Evolutionary conservation across 2,329 filamentous ascomycete species (phyloP).

Genomic region (Calonectria pauciramosa): DNA sequence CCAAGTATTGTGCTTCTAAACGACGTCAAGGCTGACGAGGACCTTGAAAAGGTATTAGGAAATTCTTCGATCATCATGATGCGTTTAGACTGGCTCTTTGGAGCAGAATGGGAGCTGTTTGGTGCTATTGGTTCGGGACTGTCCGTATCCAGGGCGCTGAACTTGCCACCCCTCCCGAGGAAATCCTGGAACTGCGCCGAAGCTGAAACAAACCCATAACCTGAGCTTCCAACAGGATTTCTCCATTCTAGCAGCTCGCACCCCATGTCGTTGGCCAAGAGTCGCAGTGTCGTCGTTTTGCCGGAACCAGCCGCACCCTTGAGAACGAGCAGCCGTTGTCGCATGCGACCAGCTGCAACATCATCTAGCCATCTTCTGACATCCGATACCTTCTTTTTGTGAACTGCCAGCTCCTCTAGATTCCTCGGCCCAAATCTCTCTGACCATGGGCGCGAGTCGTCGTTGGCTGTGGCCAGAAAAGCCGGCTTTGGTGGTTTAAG

Average conservation of each 20-base stretch:
- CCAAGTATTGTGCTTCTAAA: conserved; percentile 83
- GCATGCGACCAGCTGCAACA: conserved; percentile 74
- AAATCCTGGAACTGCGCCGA: conserved; percentile 94
- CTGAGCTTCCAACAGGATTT: conserved; percentile 77
- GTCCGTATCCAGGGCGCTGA: conserved; percentile 75
- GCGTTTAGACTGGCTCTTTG: conserved; percentile 53
- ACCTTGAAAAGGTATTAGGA: conserved; percentile 79
- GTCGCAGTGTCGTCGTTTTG: conserved; percentile 88
- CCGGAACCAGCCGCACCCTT: conserved; percentile 93
- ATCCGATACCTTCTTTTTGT: conserved; percentile 93
- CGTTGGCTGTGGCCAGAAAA: conserved; percentile 50
- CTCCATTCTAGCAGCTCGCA: conserved; percentile 91
- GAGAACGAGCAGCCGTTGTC: conserved; percentile 83
- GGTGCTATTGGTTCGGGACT: conserved; percentile 46
- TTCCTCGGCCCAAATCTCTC: conserved; percentile 83
- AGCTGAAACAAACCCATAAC: conserved; percentile 75
- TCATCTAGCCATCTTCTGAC: conserved; percentile 86
- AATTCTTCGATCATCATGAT: conserved; percentile 87
- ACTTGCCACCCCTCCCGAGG: conserved; percentile 83
- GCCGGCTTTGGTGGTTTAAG: conserved; percentile 57
- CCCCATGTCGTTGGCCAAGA: conserved; percentile 83
- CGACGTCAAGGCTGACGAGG: conserved; percentile 73
- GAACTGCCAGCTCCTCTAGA: conserved; percentile 89
- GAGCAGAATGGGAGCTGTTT: conserved; percentile 33
- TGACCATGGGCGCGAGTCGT: conserved; percentile 84